These are phyloP conservation scores for Coemansia sp. DNA, from an alignment of 192 early-diverging fungal genomes.

Conservation along the genomic window DNA sequence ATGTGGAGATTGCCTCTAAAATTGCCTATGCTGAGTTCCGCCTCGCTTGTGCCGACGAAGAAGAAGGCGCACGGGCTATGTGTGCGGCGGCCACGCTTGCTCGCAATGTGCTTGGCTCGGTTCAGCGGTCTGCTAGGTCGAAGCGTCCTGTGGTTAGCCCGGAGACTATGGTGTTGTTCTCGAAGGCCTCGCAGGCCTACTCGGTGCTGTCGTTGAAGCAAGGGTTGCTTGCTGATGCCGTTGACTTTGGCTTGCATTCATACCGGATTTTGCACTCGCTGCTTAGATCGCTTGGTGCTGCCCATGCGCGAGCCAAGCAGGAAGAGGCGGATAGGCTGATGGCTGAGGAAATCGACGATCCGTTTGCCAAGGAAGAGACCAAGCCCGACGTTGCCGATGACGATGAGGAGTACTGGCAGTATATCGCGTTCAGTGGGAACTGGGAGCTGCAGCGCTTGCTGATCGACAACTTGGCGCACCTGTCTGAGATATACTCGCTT, in stretches of 20 bases:
- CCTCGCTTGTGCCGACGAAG: constrained; percentile 24
- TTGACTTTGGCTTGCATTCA: constrained; percentile 44
- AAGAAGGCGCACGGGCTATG: constrained; percentile 20
- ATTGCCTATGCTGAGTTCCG: constrained; percentile 31
- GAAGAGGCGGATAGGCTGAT: neutral
- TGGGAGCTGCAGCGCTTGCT: constrained; percentile 50
- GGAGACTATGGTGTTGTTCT: constrained; percentile 30
- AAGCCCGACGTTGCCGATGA: neutral
- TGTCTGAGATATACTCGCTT: constrained; percentile 37
- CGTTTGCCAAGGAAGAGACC: constrained; percentile 23
- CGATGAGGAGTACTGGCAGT: constrained; percentile 18
- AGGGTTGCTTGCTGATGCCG: constrained; percentile 40
- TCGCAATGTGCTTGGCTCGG: constrained; percentile 11
- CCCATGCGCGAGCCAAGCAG: constrained; percentile 12
- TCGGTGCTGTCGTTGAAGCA: constrained; percentile 38
- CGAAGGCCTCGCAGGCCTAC: constrained; percentile 30
- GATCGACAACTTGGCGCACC: constrained; percentile 32
- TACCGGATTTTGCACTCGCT: constrained; percentile 46
- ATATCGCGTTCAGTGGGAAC: constrained; percentile 33
- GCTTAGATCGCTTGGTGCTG: constrained; percentile 24
- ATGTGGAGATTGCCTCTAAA: constrained; percentile 29
- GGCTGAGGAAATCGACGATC: constrained; percentile 17
- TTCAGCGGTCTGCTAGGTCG: neutral
- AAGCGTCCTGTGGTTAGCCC: constrained; percentile 20
- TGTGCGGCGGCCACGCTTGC: constrained; percentile 17